Base-by-base conservation (phyloP, 192 early-diverging fungal species). In the Pecoramyces ruminantium region DNA sequence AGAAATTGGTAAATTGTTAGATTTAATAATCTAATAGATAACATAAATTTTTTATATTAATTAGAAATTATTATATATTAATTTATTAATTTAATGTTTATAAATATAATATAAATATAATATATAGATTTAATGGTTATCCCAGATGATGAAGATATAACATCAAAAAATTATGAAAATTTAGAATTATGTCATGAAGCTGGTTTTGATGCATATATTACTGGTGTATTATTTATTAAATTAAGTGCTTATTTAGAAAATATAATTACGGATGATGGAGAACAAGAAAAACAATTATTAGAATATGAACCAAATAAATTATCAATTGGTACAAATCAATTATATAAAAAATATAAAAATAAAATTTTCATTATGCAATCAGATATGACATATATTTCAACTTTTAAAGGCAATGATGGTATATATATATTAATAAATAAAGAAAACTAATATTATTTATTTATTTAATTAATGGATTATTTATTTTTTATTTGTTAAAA, bases 181-280 rank as follows among this genome's bases (percentile, higher is more conserved):
- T 80, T 29, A 17, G 79, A 86, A 30, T 80, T 79, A 28, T 90
- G 90, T 83, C 96, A 98, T 82, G 96, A 98, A 82, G 96, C 96
- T 17, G 96, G 93, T 5, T 98, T 91, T 82, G 96, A 98, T 85
- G 95, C 95, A 0, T 96, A 93, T 83, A 90, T 93, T 79, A 98
- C 96, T 8, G 96, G 96, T 13, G 87, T 91, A 27, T 86, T 91
- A 0, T 97, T 94, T 83, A 84, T 95, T 29, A 88, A 91, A 3
- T 88, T 96, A 83, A 83, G 86, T 40, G 82, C 51, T 4, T 67
- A n/a, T n/a, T 67, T 67, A 67, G 51, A 67, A 67, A 67, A 67
- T n/a, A 67, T 25, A 0, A 67, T 25, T 0, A 67, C 18, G 9
- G 25, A 67, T 67, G 51, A 67, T 67, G n/a, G 4, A n/a, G 51